phyloP scores from a whole-genome alignment of 257 asterid genomes.

The Handroanthus guayacan region DNA sequence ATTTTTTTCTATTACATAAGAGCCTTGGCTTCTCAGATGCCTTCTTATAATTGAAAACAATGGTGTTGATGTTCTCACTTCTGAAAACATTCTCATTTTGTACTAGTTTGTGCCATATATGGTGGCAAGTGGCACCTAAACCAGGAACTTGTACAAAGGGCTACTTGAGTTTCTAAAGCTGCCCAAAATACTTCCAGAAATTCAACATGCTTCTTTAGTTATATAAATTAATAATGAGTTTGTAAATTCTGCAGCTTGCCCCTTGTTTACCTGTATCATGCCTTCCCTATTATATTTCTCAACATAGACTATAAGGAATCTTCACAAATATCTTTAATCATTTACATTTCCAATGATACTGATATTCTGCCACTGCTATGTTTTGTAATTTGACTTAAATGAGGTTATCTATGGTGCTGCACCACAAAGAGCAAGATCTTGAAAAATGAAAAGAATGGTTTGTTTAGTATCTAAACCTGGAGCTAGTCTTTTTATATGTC shows the following conservation, averaged over 20 bases:
- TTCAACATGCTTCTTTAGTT: background rate
- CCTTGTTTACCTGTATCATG: background rate
- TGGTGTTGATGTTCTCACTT: background rate
- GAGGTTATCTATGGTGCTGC: constrained; percentile 7
- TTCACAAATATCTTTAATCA: constrained; percentile 1
- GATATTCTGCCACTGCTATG: background rate
- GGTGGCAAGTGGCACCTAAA: constrained; percentile 6
- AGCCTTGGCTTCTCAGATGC: background rate
- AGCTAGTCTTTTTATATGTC: background rate
- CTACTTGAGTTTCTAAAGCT: background rate
- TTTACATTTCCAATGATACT: background rate
- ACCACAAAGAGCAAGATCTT: background rate
- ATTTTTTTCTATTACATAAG: background rate
- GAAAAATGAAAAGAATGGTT: background rate
- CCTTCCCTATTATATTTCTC: background rate
- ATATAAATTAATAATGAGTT: background rate
- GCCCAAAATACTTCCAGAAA: background rate
- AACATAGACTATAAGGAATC: background rate
- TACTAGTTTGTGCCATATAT: background rate
- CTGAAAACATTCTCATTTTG: background rate
- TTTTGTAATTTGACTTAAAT: background rate
- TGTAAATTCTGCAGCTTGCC: background rate
- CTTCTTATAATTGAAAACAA: background rate
- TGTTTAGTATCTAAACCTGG: background rate
- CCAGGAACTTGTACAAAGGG: constrained; percentile 5